Evolutionary conservation across 1,284 basidiomycete species (phyloP), one percentile per base, ranked within the genome.

Genomic region (Inonotus hispidus): DNA sequence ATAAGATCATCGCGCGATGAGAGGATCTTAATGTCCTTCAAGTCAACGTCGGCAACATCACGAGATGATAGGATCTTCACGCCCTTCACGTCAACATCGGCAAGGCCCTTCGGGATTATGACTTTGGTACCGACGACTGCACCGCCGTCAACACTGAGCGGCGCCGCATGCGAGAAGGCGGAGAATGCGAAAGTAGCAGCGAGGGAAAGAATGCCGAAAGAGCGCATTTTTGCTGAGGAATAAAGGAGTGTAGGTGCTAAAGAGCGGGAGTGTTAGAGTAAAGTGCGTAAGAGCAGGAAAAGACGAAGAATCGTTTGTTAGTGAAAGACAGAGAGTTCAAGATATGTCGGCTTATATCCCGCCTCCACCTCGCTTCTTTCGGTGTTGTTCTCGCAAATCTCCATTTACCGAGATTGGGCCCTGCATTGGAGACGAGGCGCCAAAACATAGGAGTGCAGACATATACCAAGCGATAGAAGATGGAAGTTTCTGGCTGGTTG

Each of bases 131-230:
- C 45, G 16, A 38, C 27, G 29, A 16, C 13, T 32, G 19, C 21
- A 52, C 41, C 58, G n/a, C 29, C 58, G 29, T 52, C 50, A 43
- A 58, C 60, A 37, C 35, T 52, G 16, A 66, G 14, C 27, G 71
- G 71, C 11, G 68, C 69, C 41, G 71, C 73, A 25, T 65, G 67
- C 19, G 66, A 57, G 63, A 71, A 65, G 39, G 68, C 65, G 21
- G 67, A 67, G 64, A 80, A 71, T 55, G 76, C 73, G 57, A 75
- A 68, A 61, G 74, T 66, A 60, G 77, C 71, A 67, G 76, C 56
- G 71, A 73, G 59, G 65, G 74, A 69, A 66, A 76, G 58, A 66
- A 71, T 68, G 68, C 67, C 70, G 73, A 81, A 78, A 65, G 77
- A 78, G 72, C 71, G 74, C 80, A 82, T 82, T 70, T 70, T 70